Evolutionary conservation across 148 eudicot genomes (phyloP).

Genomic region (Vaccinium vitisidaea): DNA sequence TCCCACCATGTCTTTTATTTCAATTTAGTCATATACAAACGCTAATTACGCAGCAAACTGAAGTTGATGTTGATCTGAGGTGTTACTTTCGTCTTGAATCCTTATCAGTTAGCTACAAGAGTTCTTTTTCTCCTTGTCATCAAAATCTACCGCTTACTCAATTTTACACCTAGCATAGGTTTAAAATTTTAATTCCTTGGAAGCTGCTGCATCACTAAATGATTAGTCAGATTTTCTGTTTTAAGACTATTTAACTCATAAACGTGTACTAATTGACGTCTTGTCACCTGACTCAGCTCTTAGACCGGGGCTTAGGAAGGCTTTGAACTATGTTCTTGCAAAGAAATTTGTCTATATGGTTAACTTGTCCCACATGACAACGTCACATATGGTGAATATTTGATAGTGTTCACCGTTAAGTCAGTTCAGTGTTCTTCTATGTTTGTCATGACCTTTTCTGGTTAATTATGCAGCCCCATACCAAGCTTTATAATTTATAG

Average conservation of each 20-base stretch:
- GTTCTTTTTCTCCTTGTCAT: background rate
- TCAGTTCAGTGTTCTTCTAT: background rate
- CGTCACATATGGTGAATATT: background rate
- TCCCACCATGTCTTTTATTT: background rate
- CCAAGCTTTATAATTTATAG: background rate
- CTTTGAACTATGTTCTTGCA: background rate
- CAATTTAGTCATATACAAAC: background rate
- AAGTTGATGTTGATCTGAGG: background rate
- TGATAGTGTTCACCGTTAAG: background rate
- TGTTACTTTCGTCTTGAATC: slow-evolving; percentile 8
- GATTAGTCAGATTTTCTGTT: background rate
- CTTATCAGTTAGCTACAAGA: background rate
- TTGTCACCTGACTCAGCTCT: background rate
- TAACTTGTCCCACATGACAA: background rate
- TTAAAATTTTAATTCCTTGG: background rate
- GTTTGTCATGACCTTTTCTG: background rate
- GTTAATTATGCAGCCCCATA: background rate
- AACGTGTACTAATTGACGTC: background rate
- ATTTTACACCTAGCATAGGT: background rate
- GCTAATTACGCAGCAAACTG: background rate
- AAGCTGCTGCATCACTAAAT: background rate
- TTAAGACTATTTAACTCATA: background rate
- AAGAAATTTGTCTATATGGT: background rate
- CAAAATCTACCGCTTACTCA: background rate
- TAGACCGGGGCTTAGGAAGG: slow-evolving; percentile 1